Conservation (phyloP, 2,329 filamentous ascomycete genomes). For the Xylariaceae sp. region DNA sequence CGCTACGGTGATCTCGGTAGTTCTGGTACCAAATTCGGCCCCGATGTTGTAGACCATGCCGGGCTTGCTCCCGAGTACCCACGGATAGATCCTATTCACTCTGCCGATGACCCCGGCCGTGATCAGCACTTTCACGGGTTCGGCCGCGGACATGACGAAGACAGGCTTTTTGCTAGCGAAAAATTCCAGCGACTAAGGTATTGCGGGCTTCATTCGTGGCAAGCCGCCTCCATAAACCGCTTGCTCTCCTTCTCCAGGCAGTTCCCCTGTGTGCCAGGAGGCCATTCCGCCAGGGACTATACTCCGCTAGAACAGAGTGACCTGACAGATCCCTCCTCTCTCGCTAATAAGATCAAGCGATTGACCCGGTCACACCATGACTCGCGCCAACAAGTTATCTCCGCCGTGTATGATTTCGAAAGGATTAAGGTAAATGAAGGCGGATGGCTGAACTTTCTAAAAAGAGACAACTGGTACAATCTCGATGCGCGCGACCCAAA, state of each 20-base stretch:
- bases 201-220: not conserved
- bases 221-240: not conserved
- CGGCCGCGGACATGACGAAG: not conserved
- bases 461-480: not conserved
- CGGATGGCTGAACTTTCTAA: not conserved
- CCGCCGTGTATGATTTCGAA: not conserved
- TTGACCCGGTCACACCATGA: not conserved
- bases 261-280: not conserved
- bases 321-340: not conserved
- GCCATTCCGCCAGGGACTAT: not conserved
- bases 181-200: too few species aligned
- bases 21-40: not conserved
- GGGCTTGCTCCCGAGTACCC: conserved; percentile 5
- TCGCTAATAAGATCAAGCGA: not conserved
- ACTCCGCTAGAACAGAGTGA: too few species aligned
- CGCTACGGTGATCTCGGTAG: not conserved
- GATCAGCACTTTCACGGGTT: not conserved
- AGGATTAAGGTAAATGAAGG: conserved; percentile 5
- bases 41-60: not conserved
- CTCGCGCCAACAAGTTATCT: not conserved
- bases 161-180: conserved; percentile 1
- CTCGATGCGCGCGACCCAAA: not conserved
- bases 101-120: not conserved
- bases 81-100: not conserved
- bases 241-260: not conserved